Base-by-base conservation (phyloP, 495 filamentous ascomycete species). In the Beverwykella pulmonaria region DNA sequence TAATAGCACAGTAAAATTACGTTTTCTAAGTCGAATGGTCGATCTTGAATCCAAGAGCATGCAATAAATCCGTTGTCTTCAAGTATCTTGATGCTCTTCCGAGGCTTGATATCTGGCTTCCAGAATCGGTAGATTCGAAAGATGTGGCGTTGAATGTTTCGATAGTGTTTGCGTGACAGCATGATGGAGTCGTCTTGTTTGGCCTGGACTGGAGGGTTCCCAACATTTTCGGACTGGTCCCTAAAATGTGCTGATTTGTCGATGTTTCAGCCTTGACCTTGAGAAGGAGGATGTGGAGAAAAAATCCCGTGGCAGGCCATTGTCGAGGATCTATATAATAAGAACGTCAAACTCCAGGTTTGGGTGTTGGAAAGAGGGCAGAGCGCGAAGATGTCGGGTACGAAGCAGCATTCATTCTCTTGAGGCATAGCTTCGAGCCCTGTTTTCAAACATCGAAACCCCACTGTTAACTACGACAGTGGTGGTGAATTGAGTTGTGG, bases 1-100 rank as follows among this genome's bases (percentile, higher is more conserved):
- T 67, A 67, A 34, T 60, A 34, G 26, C 47, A 41, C 3, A 67
- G 56, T 32, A 67, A 27, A 19, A 20, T 57, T 1, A 61, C 50
- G 23, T 67, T 30, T 7, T 61, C 49, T 10, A 47, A 44, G 8
- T 67, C 25, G n/a, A 61, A 67, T 1, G 61, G 57, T 7, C 41
- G 64, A 0, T 44, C 23, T 25, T 61, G 26, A 15, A 67, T 61
- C 64, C 64, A 61, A 12, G 27, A 44, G 4, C 34, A 46, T 6
- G 39, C 56, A 36, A 26, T 61, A 4, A 67, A 27, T 14, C 61
- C 57, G 26, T 46, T 47, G 5, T 44, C 54, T 49, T 67, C 48
- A n/a, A 67, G 27, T 9, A 44, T 41, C 62, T 59, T 65, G 25
- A 65, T 65, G 19, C 23, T 27, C 41, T 39, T 52, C 8, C 64